Conservation (phyloP, 1,284 basidiomycete genomes). For the Ceratobasidium sp. region DNA sequence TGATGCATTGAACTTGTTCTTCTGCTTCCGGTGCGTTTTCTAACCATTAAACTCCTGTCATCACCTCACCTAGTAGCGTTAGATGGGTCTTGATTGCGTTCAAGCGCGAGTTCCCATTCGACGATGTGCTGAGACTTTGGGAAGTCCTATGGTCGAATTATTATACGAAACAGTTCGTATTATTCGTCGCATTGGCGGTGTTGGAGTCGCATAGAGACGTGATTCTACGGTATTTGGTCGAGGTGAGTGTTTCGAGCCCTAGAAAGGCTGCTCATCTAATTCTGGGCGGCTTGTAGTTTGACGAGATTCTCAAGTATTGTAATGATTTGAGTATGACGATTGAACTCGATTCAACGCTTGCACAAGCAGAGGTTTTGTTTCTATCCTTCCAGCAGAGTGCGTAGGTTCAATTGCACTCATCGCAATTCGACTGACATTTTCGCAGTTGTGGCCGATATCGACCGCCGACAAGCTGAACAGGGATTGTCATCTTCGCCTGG, state of each 20-base stretch:
- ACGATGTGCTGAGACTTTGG: conserved; percentile 88
- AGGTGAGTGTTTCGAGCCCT: conserved; percentile 60
- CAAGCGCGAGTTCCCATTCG: conserved; percentile 93
- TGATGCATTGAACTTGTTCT: conserved; percentile 93
- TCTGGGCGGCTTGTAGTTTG: conserved; percentile 59
- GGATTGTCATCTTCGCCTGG: conserved; percentile 8
- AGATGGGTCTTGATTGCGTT: conserved; percentile 89
- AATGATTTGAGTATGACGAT: conserved; percentile 94
- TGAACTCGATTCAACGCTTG: conserved; percentile 86
- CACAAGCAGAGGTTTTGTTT: conserved; percentile 93
- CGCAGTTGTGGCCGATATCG: conserved; percentile 81
- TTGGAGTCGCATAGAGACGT: conserved; percentile 93
- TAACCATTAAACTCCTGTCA: conserved; percentile 11
- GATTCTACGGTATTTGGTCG: conserved; percentile 88
- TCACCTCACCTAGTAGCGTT: conserved; percentile 44
- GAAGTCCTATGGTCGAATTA: conserved; percentile 96
- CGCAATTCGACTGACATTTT: conserved; percentile 46
- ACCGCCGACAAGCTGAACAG: conserved; percentile 68
- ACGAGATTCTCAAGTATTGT: conserved; percentile 91
- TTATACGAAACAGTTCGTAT: conserved; percentile 84
- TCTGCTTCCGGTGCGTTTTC: conserved; percentile 83
- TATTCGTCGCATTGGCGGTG: conserved; percentile 92
- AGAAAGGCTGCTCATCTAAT: conserved; percentile 46
- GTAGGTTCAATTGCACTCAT: conserved; percentile 40
- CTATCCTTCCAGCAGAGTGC: conserved; percentile 71